Evolutionary conservation across 1,284 basidiomycete species (phyloP).

Genomic region (Boletus sp.): DNA sequence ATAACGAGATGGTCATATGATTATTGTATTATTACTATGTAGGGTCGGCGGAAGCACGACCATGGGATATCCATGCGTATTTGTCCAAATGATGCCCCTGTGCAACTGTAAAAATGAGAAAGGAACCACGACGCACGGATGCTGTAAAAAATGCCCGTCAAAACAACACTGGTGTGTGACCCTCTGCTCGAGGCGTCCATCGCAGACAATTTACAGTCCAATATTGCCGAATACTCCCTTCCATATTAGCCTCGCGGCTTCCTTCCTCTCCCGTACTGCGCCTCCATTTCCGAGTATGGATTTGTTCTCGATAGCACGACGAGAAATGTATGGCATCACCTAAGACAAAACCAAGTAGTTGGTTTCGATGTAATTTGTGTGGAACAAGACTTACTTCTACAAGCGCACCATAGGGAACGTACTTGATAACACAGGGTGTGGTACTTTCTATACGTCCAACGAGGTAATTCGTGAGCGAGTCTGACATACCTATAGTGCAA

Average conservation of each 20-base stretch:
- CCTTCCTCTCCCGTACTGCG: constrained; percentile 56
- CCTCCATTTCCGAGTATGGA: constrained; percentile 58
- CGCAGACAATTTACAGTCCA: constrained; percentile 25
- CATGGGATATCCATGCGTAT: constrained; percentile 4
- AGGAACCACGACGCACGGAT: not conserved
- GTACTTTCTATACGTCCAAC: constrained; percentile 57
- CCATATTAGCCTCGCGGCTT: constrained; percentile 56
- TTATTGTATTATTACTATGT: constrained; percentile 2
- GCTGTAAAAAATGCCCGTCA: not conserved
- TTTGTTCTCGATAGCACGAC: constrained; percentile 81
- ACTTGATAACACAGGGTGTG: constrained; percentile 81
- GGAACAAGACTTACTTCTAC: constrained; percentile 51
- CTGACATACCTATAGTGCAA: constrained; percentile 74
- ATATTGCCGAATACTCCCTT: constrained; percentile 45
- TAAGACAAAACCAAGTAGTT: constrained; percentile 17
- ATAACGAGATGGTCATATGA: no score
- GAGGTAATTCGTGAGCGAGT: constrained; percentile 76
- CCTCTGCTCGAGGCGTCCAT: not conserved
- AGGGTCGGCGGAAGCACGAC: not conserved
- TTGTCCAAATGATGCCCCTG: not conserved
- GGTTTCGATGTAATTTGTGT: not conserved
- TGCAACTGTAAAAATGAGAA: not conserved
- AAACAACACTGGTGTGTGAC: not conserved
- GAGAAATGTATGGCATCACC: constrained; percentile 74
- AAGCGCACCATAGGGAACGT: constrained; percentile 85